These are phyloP conservation scores for Davidsoniella neocaledoniae DNA, from an alignment of 2,329 filamentous ascomycete genomes.

Conservation along the genomic window DNA sequence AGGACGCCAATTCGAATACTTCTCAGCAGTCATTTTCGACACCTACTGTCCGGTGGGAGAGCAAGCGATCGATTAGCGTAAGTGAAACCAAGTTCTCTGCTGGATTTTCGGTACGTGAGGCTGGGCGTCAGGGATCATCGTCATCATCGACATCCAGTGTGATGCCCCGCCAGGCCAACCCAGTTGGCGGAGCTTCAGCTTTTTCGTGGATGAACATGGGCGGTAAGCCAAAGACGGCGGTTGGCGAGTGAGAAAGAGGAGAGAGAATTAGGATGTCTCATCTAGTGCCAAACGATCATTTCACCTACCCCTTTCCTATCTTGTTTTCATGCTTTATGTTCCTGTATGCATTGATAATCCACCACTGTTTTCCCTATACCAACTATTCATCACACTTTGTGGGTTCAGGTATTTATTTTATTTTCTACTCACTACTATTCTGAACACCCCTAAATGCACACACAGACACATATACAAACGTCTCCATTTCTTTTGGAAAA, in stretches of 20 bases:
- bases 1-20: not conserved
- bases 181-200: slow-evolving; percentile 78
- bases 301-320: too few species aligned
- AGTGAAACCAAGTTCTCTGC: slow-evolving; percentile 6
- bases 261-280: not conserved
- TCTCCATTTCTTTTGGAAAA: too few species aligned
- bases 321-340: too few species aligned
- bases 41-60: slow-evolving; percentile 14
- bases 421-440: too few species aligned
- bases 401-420: too few species aligned
- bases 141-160: slow-evolving; percentile 13
- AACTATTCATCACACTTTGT: too few species aligned
- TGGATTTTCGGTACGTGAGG: slow-evolving; percentile 31
- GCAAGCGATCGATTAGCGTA: slow-evolving; percentile 8
- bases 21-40: not conserved
- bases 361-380: too few species aligned
- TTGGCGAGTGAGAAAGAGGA: slow-evolving; percentile 5
- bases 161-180: slow-evolving; percentile 52
- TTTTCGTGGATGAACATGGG: slow-evolving; percentile 74
- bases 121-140: slow-evolving; percentile 31
- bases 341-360: too few species aligned
- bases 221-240: slow-evolving; percentile 23
- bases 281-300: too few species aligned
- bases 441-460: too few species aligned
- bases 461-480: too few species aligned